A percentile compares a stretch with the other conserved stretches of the same genome.
These are phyloP conservation scores for Nakazawaea ambrosiae DNA, from an alignment of 805 yeast species.

Conservation along the genomic window DNA sequence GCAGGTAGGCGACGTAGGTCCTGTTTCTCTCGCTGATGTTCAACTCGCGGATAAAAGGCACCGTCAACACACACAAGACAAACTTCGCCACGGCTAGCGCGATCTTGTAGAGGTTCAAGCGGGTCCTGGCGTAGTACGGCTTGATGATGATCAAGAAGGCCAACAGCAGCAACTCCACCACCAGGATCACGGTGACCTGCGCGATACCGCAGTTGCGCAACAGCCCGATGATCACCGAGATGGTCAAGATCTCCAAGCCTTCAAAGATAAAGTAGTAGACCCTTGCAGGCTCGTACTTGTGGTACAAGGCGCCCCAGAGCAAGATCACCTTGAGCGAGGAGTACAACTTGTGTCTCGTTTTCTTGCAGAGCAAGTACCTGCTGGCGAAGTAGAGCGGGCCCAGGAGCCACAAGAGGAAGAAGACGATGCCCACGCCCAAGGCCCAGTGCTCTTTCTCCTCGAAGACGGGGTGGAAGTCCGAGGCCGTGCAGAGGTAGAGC, in stretches of 20 bases:
- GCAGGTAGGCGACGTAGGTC: constrained; percentile 36
- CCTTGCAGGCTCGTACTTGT: constrained; percentile 34
- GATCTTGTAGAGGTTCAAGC: constrained; percentile 24
- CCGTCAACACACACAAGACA: constrained; percentile 31
- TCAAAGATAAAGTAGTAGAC: constrained; percentile 33
- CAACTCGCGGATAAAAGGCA: constrained; percentile 34
- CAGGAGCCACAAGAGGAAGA: constrained; percentile 26
- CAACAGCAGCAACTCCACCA: constrained; percentile 27
- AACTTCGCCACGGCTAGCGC: constrained; percentile 31
- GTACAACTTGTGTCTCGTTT: constrained; percentile 27
- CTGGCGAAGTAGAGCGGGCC: constrained; percentile 27
- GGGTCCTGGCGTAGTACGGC: constrained; percentile 27
- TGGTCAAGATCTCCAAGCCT: constrained; percentile 23
- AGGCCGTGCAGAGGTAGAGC: constrained; percentile 15
- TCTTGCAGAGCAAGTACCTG: constrained; percentile 20
- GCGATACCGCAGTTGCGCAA: constrained; percentile 35
- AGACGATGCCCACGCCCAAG: constrained; percentile 26
- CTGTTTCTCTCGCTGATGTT: constrained; percentile 29
- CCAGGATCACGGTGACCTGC: constrained; percentile 33
- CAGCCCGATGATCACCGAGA: constrained; percentile 36
- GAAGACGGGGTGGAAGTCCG: neutral
- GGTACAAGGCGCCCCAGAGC: constrained; percentile 39
- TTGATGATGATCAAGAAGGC: constrained; percentile 18
- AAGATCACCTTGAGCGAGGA: constrained; percentile 40
- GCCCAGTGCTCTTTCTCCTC: constrained; percentile 12